phyloP scores from a whole-genome alignment of 768 basidiomycete species.

The Podaxis pistillaris region DNA sequence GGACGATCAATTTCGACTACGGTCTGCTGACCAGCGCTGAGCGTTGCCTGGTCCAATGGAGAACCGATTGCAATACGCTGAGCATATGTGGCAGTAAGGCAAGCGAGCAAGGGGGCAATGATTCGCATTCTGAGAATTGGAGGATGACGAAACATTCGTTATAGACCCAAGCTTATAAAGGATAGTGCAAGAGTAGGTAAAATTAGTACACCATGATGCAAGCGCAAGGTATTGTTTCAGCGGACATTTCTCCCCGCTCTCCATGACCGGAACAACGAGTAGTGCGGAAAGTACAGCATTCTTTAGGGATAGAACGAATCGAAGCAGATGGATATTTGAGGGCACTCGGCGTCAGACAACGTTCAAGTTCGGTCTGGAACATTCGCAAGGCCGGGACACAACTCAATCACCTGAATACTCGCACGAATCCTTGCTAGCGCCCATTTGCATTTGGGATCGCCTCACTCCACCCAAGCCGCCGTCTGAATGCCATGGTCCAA shows the following conservation, averaged over 20 bases:
- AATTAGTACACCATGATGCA: background rate
- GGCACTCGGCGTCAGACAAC: background rate
- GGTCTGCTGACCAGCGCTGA: conserved; percentile 2
- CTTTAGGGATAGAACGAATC: background rate
- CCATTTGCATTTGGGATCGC: too few relatives aligned
- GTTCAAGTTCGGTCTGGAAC: too few relatives aligned
- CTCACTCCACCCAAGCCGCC: too few relatives aligned
- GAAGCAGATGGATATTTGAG: background rate
- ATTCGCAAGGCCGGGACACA: too few relatives aligned
- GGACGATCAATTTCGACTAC: conserved; percentile 4
- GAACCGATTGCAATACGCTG: conserved; percentile 5
- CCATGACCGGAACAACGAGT: background rate
- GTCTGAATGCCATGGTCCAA: too few relatives aligned
- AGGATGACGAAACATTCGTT: background rate
- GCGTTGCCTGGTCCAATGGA: conserved; percentile 2
- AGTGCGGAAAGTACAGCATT: background rate
- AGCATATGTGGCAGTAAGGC: background rate
- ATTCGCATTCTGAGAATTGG: background rate
- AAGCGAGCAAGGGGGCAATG: background rate
- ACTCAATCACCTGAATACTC: too few relatives aligned
- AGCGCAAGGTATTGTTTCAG: background rate
- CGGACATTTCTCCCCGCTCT: background rate
- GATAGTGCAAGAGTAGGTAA: background rate
- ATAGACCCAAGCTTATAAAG: background rate
- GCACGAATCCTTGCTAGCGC: too few relatives aligned